These are phyloP conservation scores for Lipomyces oligophaga DNA, from an alignment of 805 yeast genomes.

Conservation along the genomic window DNA sequence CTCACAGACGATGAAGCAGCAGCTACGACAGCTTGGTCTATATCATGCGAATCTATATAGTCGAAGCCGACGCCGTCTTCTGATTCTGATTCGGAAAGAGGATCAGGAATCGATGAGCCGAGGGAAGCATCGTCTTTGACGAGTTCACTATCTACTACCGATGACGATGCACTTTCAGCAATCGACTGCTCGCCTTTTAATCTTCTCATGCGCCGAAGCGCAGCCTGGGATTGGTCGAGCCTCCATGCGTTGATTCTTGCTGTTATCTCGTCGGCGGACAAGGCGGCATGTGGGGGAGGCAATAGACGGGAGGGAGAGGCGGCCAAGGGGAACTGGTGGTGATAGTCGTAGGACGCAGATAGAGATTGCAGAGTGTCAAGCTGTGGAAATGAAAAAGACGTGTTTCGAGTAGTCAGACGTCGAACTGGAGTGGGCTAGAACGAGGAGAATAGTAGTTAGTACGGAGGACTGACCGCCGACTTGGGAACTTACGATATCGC, in stretches of 20 bases:
- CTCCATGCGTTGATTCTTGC: slow-evolving; percentile 44
- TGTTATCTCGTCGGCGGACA: slow-evolving; percentile 33
- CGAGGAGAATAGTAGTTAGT: neutral
- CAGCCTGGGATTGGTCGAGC: slow-evolving; percentile 39
- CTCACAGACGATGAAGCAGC: too few species aligned
- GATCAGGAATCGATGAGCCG: too few species aligned
- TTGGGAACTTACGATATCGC: too few species aligned
- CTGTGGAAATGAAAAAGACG: too few species aligned
- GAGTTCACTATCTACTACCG: too few species aligned
- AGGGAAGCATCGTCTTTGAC: slow-evolving; percentile 21
- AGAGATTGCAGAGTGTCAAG: slow-evolving; percentile 30
- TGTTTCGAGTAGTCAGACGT: too few species aligned
- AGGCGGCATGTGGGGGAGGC: slow-evolving; percentile 2
- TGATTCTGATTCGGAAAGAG: too few species aligned
- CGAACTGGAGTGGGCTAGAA: neutral
- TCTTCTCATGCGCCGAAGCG: too few species aligned
- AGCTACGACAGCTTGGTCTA: too few species aligned
- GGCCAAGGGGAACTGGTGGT: slow-evolving; percentile 8
- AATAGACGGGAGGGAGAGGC: slow-evolving; percentile 2
- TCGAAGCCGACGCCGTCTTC: slow-evolving; percentile 1
- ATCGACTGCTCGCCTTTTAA: too few species aligned
- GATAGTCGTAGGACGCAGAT: neutral
- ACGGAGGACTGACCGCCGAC: slow-evolving; percentile 1
- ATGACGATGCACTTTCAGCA: too few species aligned
- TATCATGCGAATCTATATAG: neutral